Evolutionary conservation across 1,284 basidiomycete genomes (phyloP).

Genomic region (Ustilago crameri): DNA sequence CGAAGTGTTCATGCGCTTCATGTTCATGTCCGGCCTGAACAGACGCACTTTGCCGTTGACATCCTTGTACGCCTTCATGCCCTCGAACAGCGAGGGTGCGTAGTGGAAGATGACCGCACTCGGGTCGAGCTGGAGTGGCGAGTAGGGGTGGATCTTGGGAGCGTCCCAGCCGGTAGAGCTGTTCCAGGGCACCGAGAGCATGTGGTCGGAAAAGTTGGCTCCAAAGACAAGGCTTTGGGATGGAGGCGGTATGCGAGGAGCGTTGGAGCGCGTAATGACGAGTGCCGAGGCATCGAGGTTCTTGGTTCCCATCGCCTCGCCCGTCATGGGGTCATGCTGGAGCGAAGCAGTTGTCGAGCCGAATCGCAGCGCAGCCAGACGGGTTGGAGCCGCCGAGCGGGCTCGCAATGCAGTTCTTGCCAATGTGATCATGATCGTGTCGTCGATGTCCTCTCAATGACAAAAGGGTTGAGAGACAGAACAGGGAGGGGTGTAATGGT

Average conservation of each 20-base stretch:
- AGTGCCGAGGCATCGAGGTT: conserved; percentile 49
- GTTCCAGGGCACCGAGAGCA: conserved; percentile 87
- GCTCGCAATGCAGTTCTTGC: conserved; percentile 38
- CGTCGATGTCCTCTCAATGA: neutral
- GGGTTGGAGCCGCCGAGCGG: conserved; percentile 8
- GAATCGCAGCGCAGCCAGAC: conserved; percentile 17
- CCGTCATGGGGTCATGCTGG: conserved; percentile 60
- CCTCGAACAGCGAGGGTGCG: conserved; percentile 88
- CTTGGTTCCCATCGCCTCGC: conserved; percentile 49
- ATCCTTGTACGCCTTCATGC: conserved; percentile 93
- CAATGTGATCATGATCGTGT: conserved; percentile 28
- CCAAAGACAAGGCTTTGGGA: conserved; percentile 70
- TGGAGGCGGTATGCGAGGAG: conserved; percentile 43
- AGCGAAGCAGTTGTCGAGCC: conserved; percentile 19
- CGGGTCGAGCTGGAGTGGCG: conserved; percentile 80
- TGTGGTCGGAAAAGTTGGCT: conserved; percentile 83
- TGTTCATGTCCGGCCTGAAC: conserved; percentile 98
- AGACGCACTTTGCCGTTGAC: conserved; percentile 81
- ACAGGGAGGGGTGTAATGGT: neutral
- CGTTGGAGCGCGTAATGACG: conserved; percentile 34
- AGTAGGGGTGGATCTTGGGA: conserved; percentile 86
- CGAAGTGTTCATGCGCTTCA: conserved; percentile 80
- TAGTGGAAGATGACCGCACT: conserved; percentile 92
- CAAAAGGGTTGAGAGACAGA: neutral
- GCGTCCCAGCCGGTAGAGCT: conserved; percentile 80